Evolutionary conservation across 306 rosid genomes (phyloP), one percentile per base, ranked within the genome.

Genomic region (Rosa multiflora): DNA sequence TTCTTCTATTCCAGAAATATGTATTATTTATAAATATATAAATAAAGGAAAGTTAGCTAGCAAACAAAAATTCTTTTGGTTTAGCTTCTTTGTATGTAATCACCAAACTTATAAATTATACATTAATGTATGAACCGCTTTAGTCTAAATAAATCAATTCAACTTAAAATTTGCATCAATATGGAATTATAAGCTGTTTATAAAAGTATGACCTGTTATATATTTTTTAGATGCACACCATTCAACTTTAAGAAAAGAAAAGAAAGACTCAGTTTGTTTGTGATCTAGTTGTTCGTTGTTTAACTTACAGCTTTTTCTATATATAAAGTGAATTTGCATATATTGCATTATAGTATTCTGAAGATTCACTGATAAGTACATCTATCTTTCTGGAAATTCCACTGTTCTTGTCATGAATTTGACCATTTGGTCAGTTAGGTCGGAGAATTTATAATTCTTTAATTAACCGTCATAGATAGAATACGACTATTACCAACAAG

Each of bases 401-500:
- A 66, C 70, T 37, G 12, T 32, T 32, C 70, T 73, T n/a, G 52
- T 73, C 49, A 8, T n/a, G 46, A 73, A 73, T 32, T 55, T 73
- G 67, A 73, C 77, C 26, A 53, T 37, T 11, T 73, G 67, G 67
- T 73, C 77, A 39, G n/a, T n/a, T 37, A 58, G 26, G 18, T 20
- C 6, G 37, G 42, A 23, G 37, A 51, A 9, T 13, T 10, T 35
- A 52, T 18, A 51, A 5, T 35, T 32, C 23, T 73, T 52, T 8
- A 11, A 62, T 18, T 51, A 51, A 51, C 20, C 8, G n/a, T 14
- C 20, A 5, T 20, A 52, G 48, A 8, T 39, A 59, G 67, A 53
- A 35, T 73, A 43, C 20, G 76, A 73, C 35, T 20, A 11, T 37
- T 9, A 73, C 76, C 76, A 52, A 39, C 67, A 53, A 53, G 67